phyloP scores from a whole-genome alignment of 2,329 filamentous ascomycete species.

The Diaporthe australafricana region DNA sequence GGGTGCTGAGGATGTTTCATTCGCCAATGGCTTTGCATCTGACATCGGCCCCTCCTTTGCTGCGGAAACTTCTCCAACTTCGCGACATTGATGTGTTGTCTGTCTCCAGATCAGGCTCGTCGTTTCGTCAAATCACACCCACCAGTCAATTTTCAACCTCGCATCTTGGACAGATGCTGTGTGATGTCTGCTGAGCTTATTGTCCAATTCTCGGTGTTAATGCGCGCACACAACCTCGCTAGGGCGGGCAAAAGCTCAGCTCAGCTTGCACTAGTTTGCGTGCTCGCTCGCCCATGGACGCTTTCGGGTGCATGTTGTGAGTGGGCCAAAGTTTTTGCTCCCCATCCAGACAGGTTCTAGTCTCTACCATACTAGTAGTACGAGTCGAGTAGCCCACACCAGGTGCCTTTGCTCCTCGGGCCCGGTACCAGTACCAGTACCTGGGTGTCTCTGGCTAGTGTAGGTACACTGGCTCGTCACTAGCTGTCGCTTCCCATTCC shows the following conservation, averaged over 20 bases:
- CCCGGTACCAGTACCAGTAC: background rate
- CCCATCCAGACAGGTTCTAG: constrained; percentile 11
- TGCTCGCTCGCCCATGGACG: background rate
- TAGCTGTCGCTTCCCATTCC: background rate
- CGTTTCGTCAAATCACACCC: constrained; percentile 15
- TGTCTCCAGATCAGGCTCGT: background rate
- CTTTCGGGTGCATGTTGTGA: background rate
- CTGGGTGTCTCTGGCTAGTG: background rate
- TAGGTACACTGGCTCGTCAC: background rate
- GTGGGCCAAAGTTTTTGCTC: constrained; percentile 9
- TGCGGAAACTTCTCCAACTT: constrained; percentile 4
- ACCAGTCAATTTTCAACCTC: background rate
- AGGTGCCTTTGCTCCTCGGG: background rate
- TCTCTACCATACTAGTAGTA: background rate
- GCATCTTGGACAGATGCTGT: background rate
- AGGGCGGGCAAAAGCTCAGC: background rate
- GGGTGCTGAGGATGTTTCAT: background rate
- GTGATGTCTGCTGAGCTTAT: constrained; percentile 9
- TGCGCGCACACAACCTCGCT: background rate
- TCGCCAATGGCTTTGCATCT: constrained; percentile 17
- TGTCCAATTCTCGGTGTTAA: constrained; percentile 8
- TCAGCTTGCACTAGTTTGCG: background rate
- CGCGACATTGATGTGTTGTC: constrained; percentile 10
- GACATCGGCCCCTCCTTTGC: constrained; percentile 9
- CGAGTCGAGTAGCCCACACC: constrained; percentile 4